Conservation (phyloP, 2,329 filamentous ascomycete species). For the Paecilomyces variotii region DNA sequence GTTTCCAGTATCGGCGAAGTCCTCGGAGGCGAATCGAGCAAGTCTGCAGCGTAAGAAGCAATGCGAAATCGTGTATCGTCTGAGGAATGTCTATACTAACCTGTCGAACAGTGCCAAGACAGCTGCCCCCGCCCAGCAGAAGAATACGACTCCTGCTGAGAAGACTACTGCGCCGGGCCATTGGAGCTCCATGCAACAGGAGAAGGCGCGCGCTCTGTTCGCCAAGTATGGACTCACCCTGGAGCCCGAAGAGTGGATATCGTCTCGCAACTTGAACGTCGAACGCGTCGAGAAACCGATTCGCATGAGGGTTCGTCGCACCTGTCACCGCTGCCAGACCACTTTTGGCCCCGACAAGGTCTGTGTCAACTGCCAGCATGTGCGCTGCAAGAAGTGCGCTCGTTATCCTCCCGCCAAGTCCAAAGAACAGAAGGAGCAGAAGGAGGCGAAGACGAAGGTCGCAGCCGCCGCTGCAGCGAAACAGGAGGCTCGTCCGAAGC, state of each 20-base stretch:
- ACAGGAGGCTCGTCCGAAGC: conserved; percentile 40
- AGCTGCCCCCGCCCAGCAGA: conserved; percentile 5
- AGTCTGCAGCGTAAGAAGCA: conserved; percentile 11
- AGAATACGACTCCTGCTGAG: conserved; percentile 1
- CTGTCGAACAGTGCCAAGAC: conserved; percentile 2
- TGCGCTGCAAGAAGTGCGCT: conserved; percentile 71
- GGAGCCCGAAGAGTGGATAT: conserved; percentile 36
- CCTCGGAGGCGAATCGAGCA: conserved; percentile 13
- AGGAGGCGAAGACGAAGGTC: conserved; percentile 40
- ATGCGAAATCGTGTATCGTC: background rate
- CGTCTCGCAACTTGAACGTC: conserved; percentile 23
- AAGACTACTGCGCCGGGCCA: conserved; percentile 17
- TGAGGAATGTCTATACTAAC: conserved; percentile 1
- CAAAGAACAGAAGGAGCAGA: conserved; percentile 51
- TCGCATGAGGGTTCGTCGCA: conserved; percentile 43
- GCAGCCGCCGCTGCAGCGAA: conserved; percentile 12
- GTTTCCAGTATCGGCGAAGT: conserved; percentile 12
- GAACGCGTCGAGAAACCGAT: conserved; percentile 39
- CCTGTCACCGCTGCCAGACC: conserved; percentile 72
- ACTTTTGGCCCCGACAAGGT: conserved; percentile 65
- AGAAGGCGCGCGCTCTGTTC: conserved; percentile 37
- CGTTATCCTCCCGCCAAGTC: conserved; percentile 63
- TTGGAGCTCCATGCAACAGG: conserved; percentile 33
- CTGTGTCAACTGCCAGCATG: conserved; percentile 70
- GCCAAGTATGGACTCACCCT: conserved; percentile 40